Percentiles rank a stretch among this genome's conserved stretches.
Conservation (phyloP, 208 protist species). For the Zelonia costaricensis region DNA sequence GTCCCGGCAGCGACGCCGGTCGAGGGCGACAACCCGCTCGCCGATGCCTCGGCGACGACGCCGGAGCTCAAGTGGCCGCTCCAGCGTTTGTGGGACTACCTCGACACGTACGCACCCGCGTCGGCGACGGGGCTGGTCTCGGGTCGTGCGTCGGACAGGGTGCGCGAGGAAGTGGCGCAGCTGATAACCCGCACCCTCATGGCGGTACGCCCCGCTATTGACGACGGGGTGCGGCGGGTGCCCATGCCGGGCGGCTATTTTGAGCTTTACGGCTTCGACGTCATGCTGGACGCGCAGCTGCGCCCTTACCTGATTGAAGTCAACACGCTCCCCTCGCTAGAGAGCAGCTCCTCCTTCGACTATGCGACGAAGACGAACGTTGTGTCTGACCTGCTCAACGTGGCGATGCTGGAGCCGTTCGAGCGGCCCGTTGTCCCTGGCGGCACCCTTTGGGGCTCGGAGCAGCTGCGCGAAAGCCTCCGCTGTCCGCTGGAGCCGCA, state of each 20-base stretch:
- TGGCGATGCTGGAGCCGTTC: slow-evolving; percentile 84
- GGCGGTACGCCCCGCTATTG: slow-evolving; percentile 45
- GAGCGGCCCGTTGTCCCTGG: slow-evolving; percentile 27
- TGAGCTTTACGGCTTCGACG: slow-evolving; percentile 93
- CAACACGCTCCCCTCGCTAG: slow-evolving; percentile 91
- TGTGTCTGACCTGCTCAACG: slow-evolving; percentile 86
- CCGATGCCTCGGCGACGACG: neutral
- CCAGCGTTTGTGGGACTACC: slow-evolving; percentile 54
- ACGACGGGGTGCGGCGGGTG: slow-evolving; percentile 15
- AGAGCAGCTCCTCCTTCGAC: slow-evolving; percentile 87
- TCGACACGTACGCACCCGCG: slow-evolving; percentile 28
- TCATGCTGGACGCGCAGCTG: slow-evolving; percentile 85
- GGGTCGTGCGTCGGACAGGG: slow-evolving; percentile 33
- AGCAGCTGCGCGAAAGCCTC: slow-evolving; percentile 3
- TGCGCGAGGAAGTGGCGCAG: slow-evolving; percentile 62
- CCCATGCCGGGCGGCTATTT: slow-evolving; percentile 63
- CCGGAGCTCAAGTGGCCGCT: slow-evolving; percentile 77
- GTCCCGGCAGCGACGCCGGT: neutral
- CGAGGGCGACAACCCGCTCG: neutral
- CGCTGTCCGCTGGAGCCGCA: neutral
- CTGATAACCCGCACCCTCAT: slow-evolving; percentile 78
- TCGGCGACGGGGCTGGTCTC: neutral
- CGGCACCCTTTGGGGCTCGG: slow-evolving; percentile 16
- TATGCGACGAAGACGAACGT: slow-evolving; percentile 88
- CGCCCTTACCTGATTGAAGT: slow-evolving; percentile 88